Percentiles rank a stretch among this genome's conserved stretches.
Conservation (phyloP, 306 rosid genomes). For the Trifolium pratense region DNA sequence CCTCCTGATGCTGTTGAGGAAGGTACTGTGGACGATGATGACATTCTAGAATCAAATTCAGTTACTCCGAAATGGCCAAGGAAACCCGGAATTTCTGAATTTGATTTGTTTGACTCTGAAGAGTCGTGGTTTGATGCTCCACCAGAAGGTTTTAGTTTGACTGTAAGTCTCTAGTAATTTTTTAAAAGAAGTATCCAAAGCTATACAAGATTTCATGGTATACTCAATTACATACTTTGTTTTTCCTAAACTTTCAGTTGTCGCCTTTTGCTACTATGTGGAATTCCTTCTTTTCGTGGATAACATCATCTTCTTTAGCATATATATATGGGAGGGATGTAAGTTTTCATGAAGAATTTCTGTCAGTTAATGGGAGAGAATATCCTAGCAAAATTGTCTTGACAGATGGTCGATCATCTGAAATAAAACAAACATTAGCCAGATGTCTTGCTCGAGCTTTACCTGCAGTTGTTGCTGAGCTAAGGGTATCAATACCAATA, state of each 20-base stretch:
- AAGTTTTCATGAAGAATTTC: constrained; percentile 75
- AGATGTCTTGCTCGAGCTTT: constrained; percentile 83
- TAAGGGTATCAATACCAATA: constrained; percentile 70
- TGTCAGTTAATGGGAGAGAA: constrained; percentile 66
- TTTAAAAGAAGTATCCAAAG: neutral
- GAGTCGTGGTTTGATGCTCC: constrained; percentile 86
- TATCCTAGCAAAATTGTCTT: constrained; percentile 70
- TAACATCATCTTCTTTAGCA: constrained; percentile 80
- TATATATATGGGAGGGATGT: constrained; percentile 87
- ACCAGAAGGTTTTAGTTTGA: constrained; percentile 83
- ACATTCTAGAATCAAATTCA: constrained; percentile 54
- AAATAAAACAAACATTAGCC: constrained; percentile 86
- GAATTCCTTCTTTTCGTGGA: constrained; percentile 85
- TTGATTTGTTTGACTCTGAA: constrained; percentile 69
- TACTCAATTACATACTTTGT: constrained; percentile 21
- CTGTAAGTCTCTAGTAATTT: constrained; percentile 51
- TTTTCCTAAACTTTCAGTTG: constrained; percentile 49
- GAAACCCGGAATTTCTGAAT: constrained; percentile 60
- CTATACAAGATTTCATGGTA: constrained; percentile 29
- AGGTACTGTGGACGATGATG: constrained; percentile 42
- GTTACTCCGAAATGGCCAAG: constrained; percentile 67
- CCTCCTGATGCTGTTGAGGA: constrained; percentile 51
- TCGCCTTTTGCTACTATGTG: constrained; percentile 87
- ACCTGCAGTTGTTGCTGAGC: constrained; percentile 75
- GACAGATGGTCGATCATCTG: constrained; percentile 84